These are phyloP conservation scores for Ampelocalamus luodianensis DNA, from an alignment of 176 grass and related monocot genomes.

Conservation along the genomic window DNA sequence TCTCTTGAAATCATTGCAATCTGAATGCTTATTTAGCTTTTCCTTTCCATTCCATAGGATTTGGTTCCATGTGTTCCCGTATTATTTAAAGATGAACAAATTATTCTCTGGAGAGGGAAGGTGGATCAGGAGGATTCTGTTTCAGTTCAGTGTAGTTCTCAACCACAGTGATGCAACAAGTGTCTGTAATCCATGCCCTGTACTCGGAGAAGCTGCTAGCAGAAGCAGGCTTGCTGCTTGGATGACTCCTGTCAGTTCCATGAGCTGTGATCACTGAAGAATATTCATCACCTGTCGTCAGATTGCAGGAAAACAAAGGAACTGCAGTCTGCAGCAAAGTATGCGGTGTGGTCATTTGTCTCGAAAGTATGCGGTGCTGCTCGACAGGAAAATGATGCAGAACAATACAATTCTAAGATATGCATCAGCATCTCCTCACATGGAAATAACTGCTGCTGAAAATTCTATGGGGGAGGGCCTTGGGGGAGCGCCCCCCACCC, in stretches of 20 bases:
- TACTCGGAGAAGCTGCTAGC: background rate
- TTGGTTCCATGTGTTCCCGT: conserved; percentile 74
- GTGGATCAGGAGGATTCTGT: conserved; percentile 6
- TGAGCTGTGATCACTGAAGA: conserved; percentile 6
- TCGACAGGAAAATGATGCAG: background rate
- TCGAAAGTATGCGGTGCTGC: background rate
- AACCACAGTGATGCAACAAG: conserved; percentile 24
- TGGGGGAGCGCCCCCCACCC: no score
- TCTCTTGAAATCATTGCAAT: background rate
- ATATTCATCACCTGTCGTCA: background rate
- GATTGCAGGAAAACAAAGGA: background rate
- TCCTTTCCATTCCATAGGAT: conserved; percentile 45
- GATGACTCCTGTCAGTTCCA: background rate
- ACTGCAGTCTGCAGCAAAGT: background rate
- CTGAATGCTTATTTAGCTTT: background rate
- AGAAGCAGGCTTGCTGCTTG: background rate
- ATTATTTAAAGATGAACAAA: conserved; percentile 75
- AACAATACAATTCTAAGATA: background rate
- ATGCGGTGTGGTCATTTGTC: conserved; percentile 20
- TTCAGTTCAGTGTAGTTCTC: background rate
- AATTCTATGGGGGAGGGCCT: no score
- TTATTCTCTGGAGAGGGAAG: conserved; percentile 73
- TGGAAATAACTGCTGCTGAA: background rate
- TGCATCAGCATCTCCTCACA: background rate
- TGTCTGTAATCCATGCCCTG: background rate